These are phyloP conservation scores for Flaveria brownii DNA, from an alignment of 129 eudicot genomes.

Conservation along the genomic window DNA sequence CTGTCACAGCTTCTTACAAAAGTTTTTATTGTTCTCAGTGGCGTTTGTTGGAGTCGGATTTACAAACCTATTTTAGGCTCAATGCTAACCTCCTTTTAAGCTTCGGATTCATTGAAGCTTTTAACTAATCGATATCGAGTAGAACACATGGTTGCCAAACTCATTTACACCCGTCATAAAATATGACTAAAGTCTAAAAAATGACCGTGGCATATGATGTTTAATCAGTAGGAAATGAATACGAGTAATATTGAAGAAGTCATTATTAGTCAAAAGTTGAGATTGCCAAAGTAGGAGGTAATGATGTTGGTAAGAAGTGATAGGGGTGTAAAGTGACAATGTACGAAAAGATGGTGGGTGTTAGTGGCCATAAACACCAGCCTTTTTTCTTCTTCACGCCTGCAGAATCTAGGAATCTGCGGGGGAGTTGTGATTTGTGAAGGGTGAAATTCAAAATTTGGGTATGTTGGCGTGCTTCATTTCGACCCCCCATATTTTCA, in stretches of 20 bases:
- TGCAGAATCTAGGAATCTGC: conserved; percentile 39
- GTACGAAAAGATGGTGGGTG: conserved; percentile 40
- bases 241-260: conserved; percentile 21
- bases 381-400: conserved; percentile 56
- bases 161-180: too few species aligned
- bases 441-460: conserved; percentile 42
- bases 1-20: too few species aligned
- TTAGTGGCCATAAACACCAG: conserved; percentile 39
- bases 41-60: too few species aligned
- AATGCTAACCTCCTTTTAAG: too few species aligned
- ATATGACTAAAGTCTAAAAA: too few species aligned
- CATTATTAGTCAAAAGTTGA: neutral
- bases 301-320: conserved; percentile 27
- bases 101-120: too few species aligned
- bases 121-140: too few species aligned
- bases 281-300: conserved; percentile 13
- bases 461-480: conserved; percentile 55
- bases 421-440: conserved; percentile 31
- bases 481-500: conserved; percentile 50
- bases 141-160: too few species aligned
- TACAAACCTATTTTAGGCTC: too few species aligned
- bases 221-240: conserved; percentile 1
- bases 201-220: neutral
- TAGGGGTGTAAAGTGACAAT: conserved; percentile 30
- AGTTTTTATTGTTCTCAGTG: too few species aligned